Evolutionary conservation across 1,139 yeast genomes (phyloP).

Genomic region (Lodderomyces theae): DNA sequence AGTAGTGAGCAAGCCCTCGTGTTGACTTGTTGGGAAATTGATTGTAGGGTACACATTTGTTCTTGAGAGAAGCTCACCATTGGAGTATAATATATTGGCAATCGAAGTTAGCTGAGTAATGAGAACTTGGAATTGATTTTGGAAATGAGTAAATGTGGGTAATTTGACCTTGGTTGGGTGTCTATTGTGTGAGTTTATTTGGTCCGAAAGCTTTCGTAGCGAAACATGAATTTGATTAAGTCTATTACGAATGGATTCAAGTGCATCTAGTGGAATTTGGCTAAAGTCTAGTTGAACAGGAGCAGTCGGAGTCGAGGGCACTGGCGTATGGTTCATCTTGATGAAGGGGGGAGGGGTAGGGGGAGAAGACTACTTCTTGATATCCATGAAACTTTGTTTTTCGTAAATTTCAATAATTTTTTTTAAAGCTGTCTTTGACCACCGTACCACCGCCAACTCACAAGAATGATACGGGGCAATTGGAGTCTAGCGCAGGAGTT

Average conservation of each 20-base stretch:
- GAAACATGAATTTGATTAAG: slow-evolving; percentile 46
- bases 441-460: too few species aligned
- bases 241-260: slow-evolving; percentile 43
- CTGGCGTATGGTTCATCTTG: slow-evolving; percentile 15
- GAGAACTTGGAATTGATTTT: slow-evolving; percentile 79
- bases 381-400: neutral
- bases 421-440: too few species aligned
- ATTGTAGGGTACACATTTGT: slow-evolving; percentile 84
- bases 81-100: slow-evolving; percentile 61
- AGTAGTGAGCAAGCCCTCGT: slow-evolving; percentile 78
- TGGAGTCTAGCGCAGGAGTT: slow-evolving; percentile 45
- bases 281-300: slow-evolving; percentile 20
- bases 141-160: slow-evolving; percentile 48
- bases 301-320: slow-evolving; percentile 9
- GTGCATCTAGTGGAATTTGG: slow-evolving; percentile 37
- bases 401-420: too few species aligned
- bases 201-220: slow-evolving; percentile 42
- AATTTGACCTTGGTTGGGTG: slow-evolving; percentile 37
- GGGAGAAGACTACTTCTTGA: neutral
- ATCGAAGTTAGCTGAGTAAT: slow-evolving; percentile 78
- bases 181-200: slow-evolving; percentile 39
- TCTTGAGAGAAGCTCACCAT: slow-evolving; percentile 55
- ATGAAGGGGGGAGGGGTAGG: neutral
- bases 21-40: slow-evolving; percentile 78
- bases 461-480: slow-evolving; percentile 41